A percentile compares a stretch with the other conserved stretches of the same genome.
Evolutionary conservation across 2,329 filamentous ascomycete genomes (phyloP).

Genomic region (Reticulascus tulasneorum): DNA sequence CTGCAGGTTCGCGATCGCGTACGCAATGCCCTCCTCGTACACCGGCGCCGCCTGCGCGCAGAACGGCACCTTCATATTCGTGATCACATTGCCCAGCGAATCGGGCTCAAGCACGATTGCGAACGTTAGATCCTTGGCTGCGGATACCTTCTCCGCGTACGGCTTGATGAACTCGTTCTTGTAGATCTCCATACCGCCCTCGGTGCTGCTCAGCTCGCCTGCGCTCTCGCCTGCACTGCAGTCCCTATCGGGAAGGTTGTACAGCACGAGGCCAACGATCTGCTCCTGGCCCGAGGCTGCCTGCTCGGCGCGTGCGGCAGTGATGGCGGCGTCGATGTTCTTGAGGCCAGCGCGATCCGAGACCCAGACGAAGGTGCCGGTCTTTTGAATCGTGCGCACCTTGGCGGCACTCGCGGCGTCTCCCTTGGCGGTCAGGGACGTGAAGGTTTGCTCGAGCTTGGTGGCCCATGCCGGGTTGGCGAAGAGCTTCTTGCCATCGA

Average conservation of each 20-base stretch:
- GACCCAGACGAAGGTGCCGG: constrained; percentile 41
- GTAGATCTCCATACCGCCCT: constrained; percentile 35
- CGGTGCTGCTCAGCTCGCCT: constrained; percentile 32
- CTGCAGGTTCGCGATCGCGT: constrained; percentile 35
- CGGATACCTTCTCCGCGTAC: constrained; percentile 30
- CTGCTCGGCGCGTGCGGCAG: constrained; percentile 30
- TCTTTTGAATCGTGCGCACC: constrained; percentile 30
- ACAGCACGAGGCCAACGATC: constrained; percentile 39
- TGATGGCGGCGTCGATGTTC: constrained; percentile 35
- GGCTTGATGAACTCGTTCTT: constrained; percentile 35
- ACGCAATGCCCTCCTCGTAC: constrained; percentile 38
- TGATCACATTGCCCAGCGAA: constrained; percentile 38
- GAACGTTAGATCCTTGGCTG: constrained; percentile 34
- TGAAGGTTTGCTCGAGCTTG: constrained; percentile 35
- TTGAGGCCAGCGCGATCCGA: constrained; percentile 29
- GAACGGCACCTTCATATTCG: constrained; percentile 30
- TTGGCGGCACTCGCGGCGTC: constrained; percentile 33
- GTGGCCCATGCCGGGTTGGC: constrained; percentile 37
- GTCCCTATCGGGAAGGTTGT: constrained; percentile 41
- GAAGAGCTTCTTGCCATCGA: constrained; percentile 43
- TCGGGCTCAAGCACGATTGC: constrained; percentile 42
- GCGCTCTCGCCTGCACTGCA: constrained; percentile 38
- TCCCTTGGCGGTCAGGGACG: constrained; percentile 28
- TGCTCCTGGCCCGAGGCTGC: constrained; percentile 29
- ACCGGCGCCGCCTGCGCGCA: constrained; percentile 32